Conservation (phyloP, 345 rosid genomes). For the Eucalyptus microcorys region DNA sequence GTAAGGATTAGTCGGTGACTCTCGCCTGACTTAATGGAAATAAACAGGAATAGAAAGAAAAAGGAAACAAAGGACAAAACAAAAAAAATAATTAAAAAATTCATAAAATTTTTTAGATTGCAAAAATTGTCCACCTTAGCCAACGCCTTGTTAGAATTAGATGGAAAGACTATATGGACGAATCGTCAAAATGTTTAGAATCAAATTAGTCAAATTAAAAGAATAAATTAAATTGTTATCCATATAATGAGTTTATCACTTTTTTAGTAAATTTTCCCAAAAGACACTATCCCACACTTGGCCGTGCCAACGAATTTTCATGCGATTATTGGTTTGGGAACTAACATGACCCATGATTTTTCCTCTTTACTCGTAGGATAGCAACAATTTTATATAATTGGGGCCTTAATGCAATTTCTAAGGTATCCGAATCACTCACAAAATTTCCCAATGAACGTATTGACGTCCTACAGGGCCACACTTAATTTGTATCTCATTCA, state of each 20-base stretch:
- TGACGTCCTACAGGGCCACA: not conserved
- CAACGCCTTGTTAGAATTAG: not conserved
- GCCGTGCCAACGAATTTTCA: not conserved
- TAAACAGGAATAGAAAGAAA: no score
- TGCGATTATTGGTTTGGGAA: not conserved
- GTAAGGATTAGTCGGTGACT: no score
- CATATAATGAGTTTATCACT: not conserved
- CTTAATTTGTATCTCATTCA: not conserved
- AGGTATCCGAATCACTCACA: not conserved
- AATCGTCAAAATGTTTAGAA: not conserved
- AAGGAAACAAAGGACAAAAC: no score
- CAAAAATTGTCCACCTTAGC: no score
- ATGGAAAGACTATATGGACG: accelerated
- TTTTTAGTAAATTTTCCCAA: not conserved
- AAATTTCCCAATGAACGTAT: not conserved
- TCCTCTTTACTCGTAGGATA: not conserved
- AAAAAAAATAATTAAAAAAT: no score
- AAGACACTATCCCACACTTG: not conserved
- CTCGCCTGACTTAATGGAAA: no score
- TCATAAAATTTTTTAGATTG: no score
- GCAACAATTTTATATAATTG: not conserved
- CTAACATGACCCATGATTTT: not conserved
- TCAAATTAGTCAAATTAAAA: not conserved
- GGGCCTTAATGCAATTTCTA: not conserved
- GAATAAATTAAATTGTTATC: not conserved